Evolutionary conservation across 2,329 filamentous ascomycete species (phyloP).

Genomic region (Trichoderma gracile): DNA sequence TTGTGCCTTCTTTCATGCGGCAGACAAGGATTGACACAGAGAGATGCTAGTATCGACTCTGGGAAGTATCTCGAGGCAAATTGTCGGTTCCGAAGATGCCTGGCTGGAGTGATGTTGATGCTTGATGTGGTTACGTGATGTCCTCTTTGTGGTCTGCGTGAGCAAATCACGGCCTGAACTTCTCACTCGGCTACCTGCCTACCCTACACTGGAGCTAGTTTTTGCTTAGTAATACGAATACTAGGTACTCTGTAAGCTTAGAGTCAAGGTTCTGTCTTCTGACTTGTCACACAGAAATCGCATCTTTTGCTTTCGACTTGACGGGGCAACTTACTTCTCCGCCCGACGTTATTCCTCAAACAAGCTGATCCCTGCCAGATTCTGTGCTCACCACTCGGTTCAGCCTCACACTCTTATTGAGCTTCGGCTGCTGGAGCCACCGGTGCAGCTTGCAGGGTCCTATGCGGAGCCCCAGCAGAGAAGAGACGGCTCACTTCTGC

Average conservation of each 20-base stretch:
- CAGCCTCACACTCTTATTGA: slow-evolving; percentile 21
- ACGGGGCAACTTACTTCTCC: background rate
- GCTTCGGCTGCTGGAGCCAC: background rate
- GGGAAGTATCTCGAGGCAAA: background rate
- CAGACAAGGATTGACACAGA: background rate
- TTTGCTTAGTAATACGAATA: slow-evolving; percentile 12
- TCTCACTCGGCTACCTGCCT: background rate
- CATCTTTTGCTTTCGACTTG: background rate
- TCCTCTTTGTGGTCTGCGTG: background rate
- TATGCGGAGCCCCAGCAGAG: background rate
- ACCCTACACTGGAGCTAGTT: background rate
- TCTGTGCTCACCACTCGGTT: background rate
- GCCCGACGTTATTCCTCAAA: background rate
- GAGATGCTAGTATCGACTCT: background rate
- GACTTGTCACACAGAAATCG: background rate
- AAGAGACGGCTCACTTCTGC: background rate
- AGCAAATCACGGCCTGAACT: background rate
- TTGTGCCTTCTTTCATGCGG: no score
- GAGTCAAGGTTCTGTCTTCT: slow-evolving; percentile 4
- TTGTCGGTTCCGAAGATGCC: background rate
- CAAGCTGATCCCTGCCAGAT: slow-evolving; percentile 5
- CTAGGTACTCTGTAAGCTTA: background rate
- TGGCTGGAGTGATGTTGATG: background rate
- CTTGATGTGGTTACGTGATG: background rate
- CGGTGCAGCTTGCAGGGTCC: background rate